These are phyloP conservation scores for Penicillium manginii DNA, from an alignment of 495 filamentous ascomycete genomes.

Conservation along the genomic window DNA sequence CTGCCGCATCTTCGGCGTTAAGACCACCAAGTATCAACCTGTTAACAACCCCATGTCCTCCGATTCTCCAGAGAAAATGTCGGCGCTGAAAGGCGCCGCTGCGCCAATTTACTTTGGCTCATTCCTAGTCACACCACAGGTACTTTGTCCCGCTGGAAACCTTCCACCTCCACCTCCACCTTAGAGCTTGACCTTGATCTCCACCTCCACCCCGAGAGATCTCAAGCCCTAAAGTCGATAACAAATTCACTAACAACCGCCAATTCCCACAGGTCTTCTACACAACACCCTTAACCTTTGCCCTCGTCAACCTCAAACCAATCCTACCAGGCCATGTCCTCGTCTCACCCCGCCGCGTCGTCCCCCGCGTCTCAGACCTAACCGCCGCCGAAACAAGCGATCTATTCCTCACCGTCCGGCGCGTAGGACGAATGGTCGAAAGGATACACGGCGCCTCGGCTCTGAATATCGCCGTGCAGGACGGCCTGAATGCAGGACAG, in stretches of 20 bases:
- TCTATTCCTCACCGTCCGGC: slow-evolving; percentile 82
- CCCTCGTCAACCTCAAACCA: slow-evolving; percentile 92
- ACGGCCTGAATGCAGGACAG: slow-evolving; percentile 87
- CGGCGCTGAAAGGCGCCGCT: slow-evolving; percentile 32
- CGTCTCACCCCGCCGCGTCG: slow-evolving; percentile 61
- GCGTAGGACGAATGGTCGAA: slow-evolving; percentile 76
- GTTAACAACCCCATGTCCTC: slow-evolving; percentile 1
- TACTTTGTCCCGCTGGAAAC: slow-evolving; percentile 13
- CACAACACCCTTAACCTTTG: slow-evolving; percentile 74
- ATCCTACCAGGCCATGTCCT: slow-evolving; percentile 93
- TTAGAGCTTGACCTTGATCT: background rate
- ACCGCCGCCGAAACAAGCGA: slow-evolving; percentile 74
- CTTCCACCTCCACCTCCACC: background rate
- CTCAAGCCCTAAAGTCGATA: too few relatives aligned
- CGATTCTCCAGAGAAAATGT: slow-evolving; percentile 18
- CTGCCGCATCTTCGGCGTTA: slow-evolving; percentile 5
- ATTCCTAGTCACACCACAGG: slow-evolving; percentile 52
- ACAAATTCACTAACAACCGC: background rate
- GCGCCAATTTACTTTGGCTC: slow-evolving; percentile 49
- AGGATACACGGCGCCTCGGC: slow-evolving; percentile 66
- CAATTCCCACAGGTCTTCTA: slow-evolving; percentile 70
- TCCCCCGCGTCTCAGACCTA: slow-evolving; percentile 77
- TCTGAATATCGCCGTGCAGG: slow-evolving; percentile 93
- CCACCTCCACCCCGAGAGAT: background rate
- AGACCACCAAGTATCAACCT: slow-evolving; percentile 1